Evolutionary conservation across 2,329 filamentous ascomycete genomes (phyloP), one percentile per base, ranked within the genome.

Genomic region (Penicillium sp.): DNA sequence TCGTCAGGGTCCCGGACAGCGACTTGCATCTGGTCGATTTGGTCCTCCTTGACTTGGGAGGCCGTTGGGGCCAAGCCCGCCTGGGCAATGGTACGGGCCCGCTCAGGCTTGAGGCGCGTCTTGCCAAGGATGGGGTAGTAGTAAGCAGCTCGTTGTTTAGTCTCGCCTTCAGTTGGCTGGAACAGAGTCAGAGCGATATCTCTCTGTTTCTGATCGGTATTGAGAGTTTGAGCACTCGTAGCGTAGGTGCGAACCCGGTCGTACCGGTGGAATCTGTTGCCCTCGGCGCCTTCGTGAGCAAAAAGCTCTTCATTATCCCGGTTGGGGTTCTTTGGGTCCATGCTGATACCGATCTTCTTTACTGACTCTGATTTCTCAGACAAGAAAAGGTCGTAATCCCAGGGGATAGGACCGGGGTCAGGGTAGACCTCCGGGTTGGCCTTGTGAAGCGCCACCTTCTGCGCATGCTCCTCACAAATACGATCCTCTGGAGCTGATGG

Each of bases 191-290:
- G 54, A 2, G 83, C 85, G 33, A 87, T 75, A 53, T 86, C 82
- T 57, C 79, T 80, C 63, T 83, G 85, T 31, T 79, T 78, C 56
- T 84, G 77, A 6, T 80, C 75, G 2, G 77, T 74, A 58, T 81
- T 79, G 47, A 81, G 76, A 5, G 75, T 72, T 65, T 86, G 84
- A 24, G 79, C 75, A 53, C 76, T 79, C 2, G 84, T 86, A 58
- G 85, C 84, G 70, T 87, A 88, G n/a, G 80, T 83, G 37, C 85
- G 82, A 22, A 84, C 68, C 53, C 82, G 81, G 53, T 84, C 79
- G 71, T 79, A 86, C 52, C 80, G 81, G 73, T 85, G 84, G 65
- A 73, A 78, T 56, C 70, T 77, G 19, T 63, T 64, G 48, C 76
- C 76, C 46, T 81, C 79, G 5, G 75, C 65, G 48, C 71, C 70